Percentiles rank a stretch among this genome's conserved stretches.
Evolutionary conservation across 2,329 filamentous ascomycete genomes (phyloP).

Genomic region (Calonectria pteridis): DNA sequence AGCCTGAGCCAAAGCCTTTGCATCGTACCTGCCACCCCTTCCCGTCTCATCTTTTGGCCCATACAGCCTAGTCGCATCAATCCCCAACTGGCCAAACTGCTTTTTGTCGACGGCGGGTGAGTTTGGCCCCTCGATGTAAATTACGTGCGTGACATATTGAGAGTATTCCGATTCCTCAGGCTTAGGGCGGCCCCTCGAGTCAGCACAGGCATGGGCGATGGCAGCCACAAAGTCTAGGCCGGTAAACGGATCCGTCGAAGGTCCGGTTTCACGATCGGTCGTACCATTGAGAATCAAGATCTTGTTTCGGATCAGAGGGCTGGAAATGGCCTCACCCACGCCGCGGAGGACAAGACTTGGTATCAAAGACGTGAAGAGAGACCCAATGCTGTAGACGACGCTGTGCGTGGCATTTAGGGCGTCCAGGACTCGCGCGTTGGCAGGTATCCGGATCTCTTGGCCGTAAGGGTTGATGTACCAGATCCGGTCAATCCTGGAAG

Average conservation of each 20-base stretch:
- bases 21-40: conserved; percentile 76
- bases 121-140: conserved; percentile 80
- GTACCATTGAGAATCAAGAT: conserved; percentile 88
- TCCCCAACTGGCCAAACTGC: conserved; percentile 74
- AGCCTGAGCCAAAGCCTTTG: conserved; percentile 78
- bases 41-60: conserved; percentile 67
- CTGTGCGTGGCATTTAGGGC: conserved; percentile 74
- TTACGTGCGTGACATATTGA: conserved; percentile 84
- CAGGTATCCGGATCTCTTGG: conserved; percentile 89
- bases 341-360: conserved; percentile 83
- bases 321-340: conserved; percentile 72
- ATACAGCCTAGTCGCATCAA: conserved; percentile 83
- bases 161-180: conserved; percentile 63
- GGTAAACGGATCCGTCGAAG: conserved; percentile 72
- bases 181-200: conserved; percentile 68
- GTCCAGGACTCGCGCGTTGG: conserved; percentile 83
- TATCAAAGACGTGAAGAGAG: conserved; percentile 89
- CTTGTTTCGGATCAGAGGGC: conserved; percentile 69
- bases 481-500: conserved; percentile 81
- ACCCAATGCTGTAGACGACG: conserved; percentile 94
- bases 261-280: conserved; percentile 88
- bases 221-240: conserved; percentile 87
- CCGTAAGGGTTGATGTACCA: conserved; percentile 99
- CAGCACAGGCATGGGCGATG: conserved; percentile 79
- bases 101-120: conserved; percentile 78